Evolutionary conservation across 1,139 yeast species (phyloP).

Genomic region (Lodderomyces beijingensis): DNA sequence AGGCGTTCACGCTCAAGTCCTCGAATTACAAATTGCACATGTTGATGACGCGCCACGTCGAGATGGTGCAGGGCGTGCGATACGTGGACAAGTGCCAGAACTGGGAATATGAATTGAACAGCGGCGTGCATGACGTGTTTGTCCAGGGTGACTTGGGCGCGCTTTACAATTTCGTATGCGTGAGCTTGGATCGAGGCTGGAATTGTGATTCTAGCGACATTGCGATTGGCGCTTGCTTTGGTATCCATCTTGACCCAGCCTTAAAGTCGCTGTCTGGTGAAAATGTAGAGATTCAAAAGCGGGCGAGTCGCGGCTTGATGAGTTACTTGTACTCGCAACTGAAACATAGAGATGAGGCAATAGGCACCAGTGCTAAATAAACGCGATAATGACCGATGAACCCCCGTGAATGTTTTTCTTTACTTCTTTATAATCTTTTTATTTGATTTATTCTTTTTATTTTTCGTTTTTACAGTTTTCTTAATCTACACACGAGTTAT

Average conservation of each 20-base stretch:
- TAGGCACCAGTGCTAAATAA: no score
- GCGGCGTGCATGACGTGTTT: conserved; percentile 11
- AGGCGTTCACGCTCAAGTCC: conserved; percentile 29
- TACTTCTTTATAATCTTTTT: no score
- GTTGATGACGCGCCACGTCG: conserved; percentile 4
- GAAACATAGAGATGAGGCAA: conserved; percentile 1
- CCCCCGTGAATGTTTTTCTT: conserved; percentile 1
- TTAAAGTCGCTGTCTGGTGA: conserved; percentile 20
- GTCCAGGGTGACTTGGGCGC: conserved; percentile 20
- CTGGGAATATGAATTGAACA: conserved; percentile 1
- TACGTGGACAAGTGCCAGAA: conserved; percentile 7
- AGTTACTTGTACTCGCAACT: conserved; percentile 10
- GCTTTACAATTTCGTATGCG: conserved; percentile 12
- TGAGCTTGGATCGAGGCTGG: conserved; percentile 8
- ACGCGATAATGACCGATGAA: no score
- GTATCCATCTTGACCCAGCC: conserved; percentile 24
- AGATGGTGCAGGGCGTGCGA: conserved; percentile 7
- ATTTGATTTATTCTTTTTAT: no score
- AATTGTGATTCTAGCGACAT: conserved; percentile 14
- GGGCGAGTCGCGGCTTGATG: conserved; percentile 15
- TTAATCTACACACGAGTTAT: no score
- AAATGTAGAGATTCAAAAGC: conserved; percentile 15
- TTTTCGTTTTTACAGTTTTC: no score
- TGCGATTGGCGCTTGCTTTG: conserved; percentile 18
- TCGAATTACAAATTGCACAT: conserved; percentile 19